Evolutionary conservation across 495 filamentous ascomycete species (phyloP).

Genomic region (Neurospora sublineolata): DNA sequence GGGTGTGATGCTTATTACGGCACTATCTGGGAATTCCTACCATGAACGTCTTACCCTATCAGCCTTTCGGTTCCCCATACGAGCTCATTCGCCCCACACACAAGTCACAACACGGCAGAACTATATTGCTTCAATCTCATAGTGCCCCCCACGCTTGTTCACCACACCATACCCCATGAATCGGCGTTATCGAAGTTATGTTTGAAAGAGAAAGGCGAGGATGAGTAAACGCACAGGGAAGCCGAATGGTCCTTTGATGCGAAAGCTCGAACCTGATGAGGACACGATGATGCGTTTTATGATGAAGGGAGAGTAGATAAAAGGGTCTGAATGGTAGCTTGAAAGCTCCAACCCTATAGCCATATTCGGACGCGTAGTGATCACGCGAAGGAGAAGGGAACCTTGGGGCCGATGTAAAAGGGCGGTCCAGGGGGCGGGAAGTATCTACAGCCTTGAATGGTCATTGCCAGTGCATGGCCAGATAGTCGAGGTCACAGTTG

Average conservation of each 20-base stretch:
- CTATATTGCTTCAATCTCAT: conserved; percentile 14
- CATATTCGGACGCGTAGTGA: not conserved
- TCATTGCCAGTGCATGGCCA: conserved; percentile 25
- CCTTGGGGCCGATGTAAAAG: not conserved
- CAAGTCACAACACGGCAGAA: conserved; percentile 10
- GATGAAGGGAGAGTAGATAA: conserved; percentile 5
- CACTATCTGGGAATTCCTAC: not conserved
- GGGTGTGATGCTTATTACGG: not conserved
- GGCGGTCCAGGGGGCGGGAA: not conserved
- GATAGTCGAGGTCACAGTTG: conserved; percentile 4
- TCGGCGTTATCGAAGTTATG: conserved; percentile 30
- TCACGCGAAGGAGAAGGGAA: conserved; percentile 8
- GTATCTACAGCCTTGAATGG: conserved; percentile 6
- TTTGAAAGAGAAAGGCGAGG: conserved; percentile 22
- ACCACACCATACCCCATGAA: conserved; percentile 8
- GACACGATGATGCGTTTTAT: conserved; percentile 5
- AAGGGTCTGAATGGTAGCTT: conserved; percentile 39
- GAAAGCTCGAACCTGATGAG: conserved; percentile 39
- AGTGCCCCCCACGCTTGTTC: conserved; percentile 6
- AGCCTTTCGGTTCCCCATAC: not conserved
- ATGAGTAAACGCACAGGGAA: conserved; percentile 18
- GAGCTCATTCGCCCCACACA: not conserved
- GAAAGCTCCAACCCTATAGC: conserved; percentile 40
- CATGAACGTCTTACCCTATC: not conserved
- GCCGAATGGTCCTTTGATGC: conserved; percentile 33